Percentiles rank a stretch among this genome's conserved stretches.
These are phyloP conservation scores for Camellia japonica DNA, from an alignment of 148 eudicot genomes.

Conservation along the genomic window DNA sequence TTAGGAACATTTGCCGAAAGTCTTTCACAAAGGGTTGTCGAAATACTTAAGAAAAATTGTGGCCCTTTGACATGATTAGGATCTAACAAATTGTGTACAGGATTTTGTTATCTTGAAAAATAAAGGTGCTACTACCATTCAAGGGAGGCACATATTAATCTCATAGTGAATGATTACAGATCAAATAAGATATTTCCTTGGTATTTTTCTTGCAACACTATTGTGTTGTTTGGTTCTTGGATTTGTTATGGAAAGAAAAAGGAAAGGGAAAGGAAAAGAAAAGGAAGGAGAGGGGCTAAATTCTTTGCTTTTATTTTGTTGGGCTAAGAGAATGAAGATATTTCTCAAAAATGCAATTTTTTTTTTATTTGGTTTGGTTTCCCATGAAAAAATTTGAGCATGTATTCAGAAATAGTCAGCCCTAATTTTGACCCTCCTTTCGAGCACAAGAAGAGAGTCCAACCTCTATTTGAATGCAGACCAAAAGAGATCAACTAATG, in stretches of 20 bases:
- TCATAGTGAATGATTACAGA: not conserved
- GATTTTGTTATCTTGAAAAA: not conserved
- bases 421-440: not conserved
- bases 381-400: too few species aligned
- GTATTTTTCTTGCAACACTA: not conserved
- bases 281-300: too few species aligned
- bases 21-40: constrained; percentile 23
- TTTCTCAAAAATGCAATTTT: too few species aligned
- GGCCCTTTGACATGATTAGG: constrained; percentile 1
- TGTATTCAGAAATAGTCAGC: not conserved
- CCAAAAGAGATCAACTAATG: not conserved
- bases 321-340: too few species aligned
- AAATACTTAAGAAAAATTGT: constrained; percentile 23
- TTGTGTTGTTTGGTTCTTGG: too few species aligned
- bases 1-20: constrained; percentile 23
- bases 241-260: too few species aligned
- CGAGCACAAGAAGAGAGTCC: constrained; percentile 4
- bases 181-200: not conserved
- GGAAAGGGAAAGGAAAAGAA: too few species aligned
- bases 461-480: not conserved
- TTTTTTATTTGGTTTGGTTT: too few species aligned
- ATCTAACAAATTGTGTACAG: constrained; percentile 3
- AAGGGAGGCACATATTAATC: not conserved
- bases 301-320: too few species aligned
- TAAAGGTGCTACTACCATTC: not conserved